These are phyloP conservation scores for Rhinocladiella mackenziei DNA, from an alignment of 2,329 filamentous ascomycete genomes.

Conservation along the genomic window DNA sequence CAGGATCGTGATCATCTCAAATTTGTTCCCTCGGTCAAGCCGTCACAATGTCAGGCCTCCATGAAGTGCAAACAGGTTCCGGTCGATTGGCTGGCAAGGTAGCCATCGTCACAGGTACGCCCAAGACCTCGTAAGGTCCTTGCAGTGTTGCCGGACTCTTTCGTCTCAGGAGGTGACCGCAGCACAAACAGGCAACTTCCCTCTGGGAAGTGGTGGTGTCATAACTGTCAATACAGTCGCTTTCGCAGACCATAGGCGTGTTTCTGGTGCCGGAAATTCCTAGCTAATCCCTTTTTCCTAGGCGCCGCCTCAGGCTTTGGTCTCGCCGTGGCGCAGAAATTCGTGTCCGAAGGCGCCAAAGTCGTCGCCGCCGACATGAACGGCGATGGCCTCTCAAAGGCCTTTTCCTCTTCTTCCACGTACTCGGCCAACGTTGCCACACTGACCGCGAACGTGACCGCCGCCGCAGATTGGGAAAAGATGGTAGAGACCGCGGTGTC, in stretches of 20 bases:
- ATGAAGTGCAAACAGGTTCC: slow-evolving; percentile 27
- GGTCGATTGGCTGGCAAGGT: slow-evolving; percentile 43
- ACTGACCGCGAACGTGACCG: slow-evolving; percentile 24
- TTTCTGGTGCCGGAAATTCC: too few relatives aligned
- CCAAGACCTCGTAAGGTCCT: not conserved
- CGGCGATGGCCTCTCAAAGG: slow-evolving; percentile 20
- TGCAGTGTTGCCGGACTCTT: not conserved
- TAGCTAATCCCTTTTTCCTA: too few relatives aligned
- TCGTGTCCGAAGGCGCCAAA: slow-evolving; percentile 41
- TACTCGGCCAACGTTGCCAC: slow-evolving; percentile 14
- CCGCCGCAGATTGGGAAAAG: slow-evolving; percentile 24
- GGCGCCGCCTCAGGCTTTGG: slow-evolving; percentile 44
- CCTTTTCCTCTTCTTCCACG: slow-evolving; percentile 9
- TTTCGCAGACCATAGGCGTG: too few relatives aligned
- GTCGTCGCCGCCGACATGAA: slow-evolving; percentile 44
- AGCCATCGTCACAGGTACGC: slow-evolving; percentile 43
- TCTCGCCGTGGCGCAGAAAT: slow-evolving; percentile 40
- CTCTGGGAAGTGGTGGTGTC: too few relatives aligned
- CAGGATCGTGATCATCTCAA: not conserved
- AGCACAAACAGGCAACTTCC: too few relatives aligned
- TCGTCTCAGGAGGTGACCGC: too few relatives aligned
- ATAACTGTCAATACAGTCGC: too few relatives aligned
- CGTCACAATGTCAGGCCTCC: slow-evolving; percentile 23
- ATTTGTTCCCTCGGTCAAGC: not conserved
- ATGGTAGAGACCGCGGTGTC: slow-evolving; percentile 22